Base-by-base conservation (phyloP, 805 yeast species). In the Hanseniaspora singularis region DNA sequence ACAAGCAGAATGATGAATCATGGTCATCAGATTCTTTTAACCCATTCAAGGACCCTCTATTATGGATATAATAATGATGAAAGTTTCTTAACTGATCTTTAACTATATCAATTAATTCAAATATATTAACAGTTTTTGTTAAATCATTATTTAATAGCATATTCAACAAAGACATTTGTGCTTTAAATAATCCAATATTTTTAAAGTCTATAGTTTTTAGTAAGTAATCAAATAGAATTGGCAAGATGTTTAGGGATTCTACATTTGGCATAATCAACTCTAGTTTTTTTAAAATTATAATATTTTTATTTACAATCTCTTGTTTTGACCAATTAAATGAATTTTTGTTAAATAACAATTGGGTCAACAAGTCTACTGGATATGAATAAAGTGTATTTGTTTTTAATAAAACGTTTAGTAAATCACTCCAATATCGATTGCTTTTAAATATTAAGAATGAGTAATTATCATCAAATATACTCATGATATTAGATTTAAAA, bases 321-420 rank as follows among this genome's bases (percentile, higher is more conserved):
- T 43, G 47, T 18, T 43, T 43, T 9, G 47, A 43, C 47, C 47
- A 43, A 11, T 43, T 43, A 31, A 43, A 43, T 1, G 40, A 7
- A 14, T 43, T 36, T 31, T 43, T 43, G 31, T n/a, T 36, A 23
- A 12, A 36, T 8, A 36, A 22, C 19, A 43, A 20, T 19, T 43
- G 40, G 12, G 12, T 18, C 4, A 36, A n/a, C n/a, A 43, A 24
- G 11, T 15, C 12, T n/a, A 28, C 27, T 1, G 37, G 27, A 14
- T 36, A 43, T 12, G 30, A 22, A 4, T 31, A 18, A 14, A 43
- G 16, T 7, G 34, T 22, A 6, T 16, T 16, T 3, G 37, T 16
- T 12, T 20, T 19, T 8, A 43, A 16, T 8, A 36, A 10, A 3
- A 8, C 23, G 2, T 11, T 15, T 15, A 43, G 23, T 12, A 27